Base-by-base conservation (phyloP, 768 basidiomycete genomes). In the Boletus huronensis region DNA sequence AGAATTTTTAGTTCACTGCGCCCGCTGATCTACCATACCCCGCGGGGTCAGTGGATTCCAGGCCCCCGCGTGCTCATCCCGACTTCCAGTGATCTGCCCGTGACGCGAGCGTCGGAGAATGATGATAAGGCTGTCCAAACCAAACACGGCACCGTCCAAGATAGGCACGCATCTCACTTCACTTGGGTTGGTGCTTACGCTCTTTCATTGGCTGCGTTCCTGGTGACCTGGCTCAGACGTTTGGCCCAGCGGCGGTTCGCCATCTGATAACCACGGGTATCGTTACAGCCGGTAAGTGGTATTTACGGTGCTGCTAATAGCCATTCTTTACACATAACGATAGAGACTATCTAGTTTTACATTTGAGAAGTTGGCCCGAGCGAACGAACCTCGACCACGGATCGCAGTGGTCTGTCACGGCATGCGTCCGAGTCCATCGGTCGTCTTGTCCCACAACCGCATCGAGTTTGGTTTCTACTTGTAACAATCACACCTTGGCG, bases 151-250 rank as follows among this genome's bases (percentile, higher is more conserved):
- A 8, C 13, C n/a, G 6, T 44, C 43, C 26, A 44, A 13, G 25
- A n/a, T n/a, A 43, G 5, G 23, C 40, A 74, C 23, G 72, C 71
- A 0, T 58, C 59, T 31, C 62, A 76, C n/a, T 78, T 75, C 52
- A 56, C 71, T 5, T 80, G 79, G 80, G 67, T 79, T 34, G 76
- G 71, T 2, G 73, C 77, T 2, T 82, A 75, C 50, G 64, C 72
- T 75, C 26, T 2, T 26, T 25, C 16, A 9, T 2, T 16, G 25
- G 2, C 8, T 35, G 34, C 7, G 34, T 17, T 16, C 17, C 35
- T 35, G 17, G 17, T 17, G 34, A 35, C 23, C 19, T 21, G 19
- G 19, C 3, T 40, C 39, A 14, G 21, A 7, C 11, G 8, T 25
- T 42, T 8, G 41, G 41, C 26, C 14, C n/a, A n/a, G n/a, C n/a